These are phyloP conservation scores for Zalerion maritima DNA, from an alignment of 495 filamentous ascomycete species.

Conservation along the genomic window DNA sequence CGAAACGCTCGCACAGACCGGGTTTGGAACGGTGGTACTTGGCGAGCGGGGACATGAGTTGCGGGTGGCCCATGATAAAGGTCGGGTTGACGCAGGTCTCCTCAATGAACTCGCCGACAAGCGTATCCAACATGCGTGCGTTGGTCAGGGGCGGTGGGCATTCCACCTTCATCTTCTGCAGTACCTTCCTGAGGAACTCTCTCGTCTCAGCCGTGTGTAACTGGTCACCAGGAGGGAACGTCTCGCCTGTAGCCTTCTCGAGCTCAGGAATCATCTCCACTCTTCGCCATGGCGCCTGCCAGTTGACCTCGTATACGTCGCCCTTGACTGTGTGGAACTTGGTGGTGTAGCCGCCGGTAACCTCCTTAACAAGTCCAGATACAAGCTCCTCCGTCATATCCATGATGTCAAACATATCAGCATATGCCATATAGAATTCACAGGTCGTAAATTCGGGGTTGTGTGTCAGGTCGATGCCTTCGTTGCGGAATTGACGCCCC, in stretches of 20 bases:
- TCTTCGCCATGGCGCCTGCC: conserved; percentile 84
- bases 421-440: conserved; percentile 95
- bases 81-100: conserved; percentile 87
- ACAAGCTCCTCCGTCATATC: conserved; percentile 87
- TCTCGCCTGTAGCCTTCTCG: conserved; percentile 78
- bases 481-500: conserved; percentile 84
- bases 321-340: conserved; percentile 68
- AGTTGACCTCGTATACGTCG: conserved; percentile 80
- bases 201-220: conserved; percentile 80
- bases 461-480: conserved; percentile 91
- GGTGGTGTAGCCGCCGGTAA: conserved; percentile 76
- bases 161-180: conserved; percentile 81
- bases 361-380: conserved; percentile 75
- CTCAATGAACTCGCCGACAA: conserved; percentile 93
- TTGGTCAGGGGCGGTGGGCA: conserved; percentile 86
- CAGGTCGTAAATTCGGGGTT: conserved; percentile 98
- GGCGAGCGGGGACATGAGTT: conserved; percentile 96
- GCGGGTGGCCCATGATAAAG: conserved; percentile 81
- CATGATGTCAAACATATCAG: conserved; percentile 89
- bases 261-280: conserved; percentile 95
- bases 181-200: conserved; percentile 67
- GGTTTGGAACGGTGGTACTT: conserved; percentile 74
- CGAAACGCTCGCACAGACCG: conserved; percentile 91
- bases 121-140: conserved; percentile 93
- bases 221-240: conserved; percentile 78